Evolutionary conservation across 306 rosid species (phyloP).

Genomic region (Vicia sativa): DNA sequence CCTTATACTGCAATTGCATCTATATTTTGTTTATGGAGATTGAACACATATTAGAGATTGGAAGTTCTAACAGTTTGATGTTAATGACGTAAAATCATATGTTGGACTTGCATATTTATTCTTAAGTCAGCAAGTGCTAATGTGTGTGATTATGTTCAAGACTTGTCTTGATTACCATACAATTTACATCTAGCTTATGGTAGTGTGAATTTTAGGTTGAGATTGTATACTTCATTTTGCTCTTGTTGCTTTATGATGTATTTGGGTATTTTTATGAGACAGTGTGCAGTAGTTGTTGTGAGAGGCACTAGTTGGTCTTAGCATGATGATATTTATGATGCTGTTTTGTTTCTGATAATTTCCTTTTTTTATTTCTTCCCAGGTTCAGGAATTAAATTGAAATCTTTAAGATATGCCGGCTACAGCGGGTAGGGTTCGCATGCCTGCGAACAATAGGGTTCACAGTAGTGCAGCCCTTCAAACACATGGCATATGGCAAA

Average conservation of each 20-base stretch:
- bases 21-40: neutral
- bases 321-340: neutral
- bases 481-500: constrained; percentile 97
- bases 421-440: constrained; percentile 97
- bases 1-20: neutral
- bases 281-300: neutral
- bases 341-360: neutral
- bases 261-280: neutral
- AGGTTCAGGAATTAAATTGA: constrained; percentile 35
- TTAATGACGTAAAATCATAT: neutral
- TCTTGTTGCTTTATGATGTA: neutral
- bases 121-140: neutral
- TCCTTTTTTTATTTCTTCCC: neutral
- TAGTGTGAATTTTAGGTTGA: neutral
- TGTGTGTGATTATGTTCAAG: neutral
- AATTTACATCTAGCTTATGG: neutral
- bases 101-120: neutral
- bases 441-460: constrained; percentile 97
- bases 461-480: constrained; percentile 99
- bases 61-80: neutral
- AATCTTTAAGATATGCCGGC: constrained; percentile 77
- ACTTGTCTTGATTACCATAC: neutral
- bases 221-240: neutral
- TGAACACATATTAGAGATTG: neutral
- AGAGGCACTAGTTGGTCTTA: neutral